These are phyloP conservation scores for Hanseniaspora meyeri DNA, from an alignment of 805 yeast species.

Conservation along the genomic window DNA sequence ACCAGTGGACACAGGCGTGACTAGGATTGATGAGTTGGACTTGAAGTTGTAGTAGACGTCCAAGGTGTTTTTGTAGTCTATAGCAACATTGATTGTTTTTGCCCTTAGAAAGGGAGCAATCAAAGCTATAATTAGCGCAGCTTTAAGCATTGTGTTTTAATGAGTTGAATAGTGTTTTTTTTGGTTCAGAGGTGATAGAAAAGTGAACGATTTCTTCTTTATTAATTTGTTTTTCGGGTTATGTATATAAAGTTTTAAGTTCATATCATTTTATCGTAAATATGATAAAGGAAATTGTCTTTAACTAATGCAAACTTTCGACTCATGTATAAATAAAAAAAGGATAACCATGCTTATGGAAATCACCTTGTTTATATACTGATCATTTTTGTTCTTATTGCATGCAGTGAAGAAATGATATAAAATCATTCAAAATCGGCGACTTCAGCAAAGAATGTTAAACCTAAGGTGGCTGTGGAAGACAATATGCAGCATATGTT, in stretches of 20 bases:
- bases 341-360: too few species aligned
- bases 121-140: constrained; percentile 16
- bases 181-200: not conserved
- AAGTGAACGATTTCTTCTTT: not conserved
- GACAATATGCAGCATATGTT: too few species aligned
- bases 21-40: constrained; percentile 15
- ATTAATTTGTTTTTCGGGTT: too few species aligned
- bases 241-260: too few species aligned
- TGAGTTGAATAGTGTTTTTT: not conserved
- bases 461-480: not conserved
- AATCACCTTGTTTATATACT: too few species aligned
- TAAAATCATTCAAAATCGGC: too few species aligned
- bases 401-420: too few species aligned
- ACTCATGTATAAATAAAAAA: too few species aligned
- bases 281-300: not conserved
- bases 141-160: not conserved
- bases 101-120: constrained; percentile 13
- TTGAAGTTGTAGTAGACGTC: constrained; percentile 20
- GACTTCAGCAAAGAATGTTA: not conserved
- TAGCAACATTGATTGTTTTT: constrained; percentile 13
- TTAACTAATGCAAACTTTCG: not conserved
- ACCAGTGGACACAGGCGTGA: constrained; percentile 18
- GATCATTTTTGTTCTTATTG: too few species aligned
- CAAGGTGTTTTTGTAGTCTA: constrained; percentile 18
- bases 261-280: too few species aligned